Conservation (phyloP, 2,329 filamentous ascomycete species). For the Emericellopsis cladophorae region DNA sequence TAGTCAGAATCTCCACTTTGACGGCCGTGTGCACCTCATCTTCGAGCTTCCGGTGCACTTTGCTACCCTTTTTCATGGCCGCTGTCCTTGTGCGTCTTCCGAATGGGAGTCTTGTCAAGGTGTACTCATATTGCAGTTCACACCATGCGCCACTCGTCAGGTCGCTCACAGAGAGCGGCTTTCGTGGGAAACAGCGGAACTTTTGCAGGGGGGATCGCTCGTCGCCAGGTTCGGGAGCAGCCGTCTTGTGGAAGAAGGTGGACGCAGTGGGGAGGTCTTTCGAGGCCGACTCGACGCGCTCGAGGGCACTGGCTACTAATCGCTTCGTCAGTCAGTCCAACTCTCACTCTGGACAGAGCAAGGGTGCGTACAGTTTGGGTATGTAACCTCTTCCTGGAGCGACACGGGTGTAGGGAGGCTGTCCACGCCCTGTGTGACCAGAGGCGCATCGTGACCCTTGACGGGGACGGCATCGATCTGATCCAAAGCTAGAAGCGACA, state of each 20-base stretch:
- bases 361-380: slow-evolving; percentile 38
- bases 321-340: slow-evolving; percentile 51
- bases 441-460: slow-evolving; percentile 4
- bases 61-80: slow-evolving; percentile 74
- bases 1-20: slow-evolving; percentile 55
- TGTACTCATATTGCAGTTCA: slow-evolving; percentile 88
- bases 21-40: slow-evolving; percentile 74
- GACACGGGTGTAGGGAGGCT: slow-evolving; percentile 5
- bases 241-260: too few species aligned
- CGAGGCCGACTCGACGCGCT: slow-evolving; percentile 7
- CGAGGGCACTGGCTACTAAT: slow-evolving; percentile 42
- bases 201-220: slow-evolving; percentile 52
- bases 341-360: neutral
- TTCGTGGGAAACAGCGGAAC: slow-evolving; percentile 66
- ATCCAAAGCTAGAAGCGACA: slow-evolving; percentile 21
- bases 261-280: neutral
- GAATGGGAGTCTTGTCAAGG: slow-evolving; percentile 55
- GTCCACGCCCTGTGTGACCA: too few species aligned
- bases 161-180: slow-evolving; percentile 78
- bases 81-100: slow-evolving; percentile 64
- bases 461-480: slow-evolving; percentile 11
- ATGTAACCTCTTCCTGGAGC: slow-evolving; percentile 19
- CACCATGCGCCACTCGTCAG: slow-evolving; percentile 88
- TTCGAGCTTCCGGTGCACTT: slow-evolving; percentile 72
- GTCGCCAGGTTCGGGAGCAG: slow-evolving; percentile 9